Evolutionary conservation across 805 yeast genomes (phyloP), one percentile per base, ranked within the genome.

Genomic region (Monosporozyma aerobia): DNA sequence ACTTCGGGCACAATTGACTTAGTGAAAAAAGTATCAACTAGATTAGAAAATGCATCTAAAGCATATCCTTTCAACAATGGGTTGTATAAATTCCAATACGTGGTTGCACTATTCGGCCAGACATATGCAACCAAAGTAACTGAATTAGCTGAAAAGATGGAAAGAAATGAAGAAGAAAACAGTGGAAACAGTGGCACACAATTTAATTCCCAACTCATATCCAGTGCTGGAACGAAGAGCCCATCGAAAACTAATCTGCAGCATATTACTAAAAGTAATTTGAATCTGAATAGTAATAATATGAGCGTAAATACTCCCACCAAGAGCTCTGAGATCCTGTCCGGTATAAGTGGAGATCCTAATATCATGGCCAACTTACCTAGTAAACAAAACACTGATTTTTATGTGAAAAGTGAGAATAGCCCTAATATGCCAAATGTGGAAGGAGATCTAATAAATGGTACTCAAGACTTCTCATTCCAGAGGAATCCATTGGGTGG

Each of bases 51-150:
- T 40, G 63, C 73, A 9, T 56, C 68, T 5, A 54, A 63, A 47
- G 58, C 59, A 39, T 74, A 70, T 55, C 76, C 77, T 2, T 69
- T 67, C 51, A 82, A 82, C 63, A 73, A 73, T 59, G 75, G 77
- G 50, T 64, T 83, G 51, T 72, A 73, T 56, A 83, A 81, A 60
- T 73, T 78, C 60, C 72, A 79, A 52, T 71, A 82, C 49, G 80
- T 83, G 29, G 66, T 83, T 29, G 78, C 80, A 19, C 65, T 83
- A 32, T 83, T 82, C 57, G 73, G 79, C 14, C 85, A 81, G 59
- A 81, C 87, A 0, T 83, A 82, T 62, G 75, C 78, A 1, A 75
- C 76, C 39, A 85, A 81, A 63, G 74, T 82, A 53, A 65, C 64
- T 33, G 59, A 58, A 6, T 51, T 59, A n/a, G 55, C 58, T 39